phyloP scores from a whole-genome alignment of 1,284 basidiomycete genomes.

The Cutaneotrichosporon mucoides region DNA sequence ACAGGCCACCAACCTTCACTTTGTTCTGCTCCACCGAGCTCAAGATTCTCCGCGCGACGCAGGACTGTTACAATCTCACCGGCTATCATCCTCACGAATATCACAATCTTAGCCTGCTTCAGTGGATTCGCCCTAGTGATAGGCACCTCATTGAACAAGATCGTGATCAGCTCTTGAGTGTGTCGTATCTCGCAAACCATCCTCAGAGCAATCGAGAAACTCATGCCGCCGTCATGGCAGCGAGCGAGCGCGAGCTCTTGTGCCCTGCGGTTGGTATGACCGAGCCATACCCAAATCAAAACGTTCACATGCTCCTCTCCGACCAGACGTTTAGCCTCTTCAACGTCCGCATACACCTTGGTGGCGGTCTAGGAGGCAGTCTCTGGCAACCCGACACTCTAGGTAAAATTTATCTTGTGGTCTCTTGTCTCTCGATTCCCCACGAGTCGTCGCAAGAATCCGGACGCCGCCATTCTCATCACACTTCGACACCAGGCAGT shows the following conservation, averaged over 20 bases:
- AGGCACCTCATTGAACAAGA: slow-evolving; percentile 31
- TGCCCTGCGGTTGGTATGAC: slow-evolving; percentile 43
- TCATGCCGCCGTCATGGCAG: slow-evolving; percentile 28
- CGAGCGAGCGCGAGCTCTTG: slow-evolving; percentile 32
- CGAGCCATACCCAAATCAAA: slow-evolving; percentile 45
- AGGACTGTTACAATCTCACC: slow-evolving; percentile 27
- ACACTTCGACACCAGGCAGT: not conserved
- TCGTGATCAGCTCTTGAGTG: slow-evolving; percentile 25
- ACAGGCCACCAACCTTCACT: slow-evolving; percentile 22
- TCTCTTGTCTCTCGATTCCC: slow-evolving; percentile 34
- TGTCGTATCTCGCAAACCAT: slow-evolving; percentile 22
- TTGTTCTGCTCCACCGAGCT: slow-evolving; percentile 42
- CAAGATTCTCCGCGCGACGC: slow-evolving; percentile 35
- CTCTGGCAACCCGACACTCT: slow-evolving; percentile 34
- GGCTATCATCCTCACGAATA: slow-evolving; percentile 43
- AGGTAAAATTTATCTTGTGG: slow-evolving; percentile 37
- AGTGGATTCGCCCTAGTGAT: slow-evolving; percentile 40
- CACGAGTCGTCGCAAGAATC: slow-evolving; percentile 18
- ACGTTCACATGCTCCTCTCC: slow-evolving; percentile 32
- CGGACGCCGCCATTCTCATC: not conserved
- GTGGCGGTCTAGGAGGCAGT: slow-evolving; percentile 40
- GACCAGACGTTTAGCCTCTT: slow-evolving; percentile 31
- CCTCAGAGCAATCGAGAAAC: slow-evolving; percentile 29
- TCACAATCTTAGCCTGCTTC: slow-evolving; percentile 34
- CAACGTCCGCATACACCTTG: slow-evolving; percentile 43